Evolutionary conservation across 1,284 basidiomycete species (phyloP).

Genomic region (Moniliophthora roreri): DNA sequence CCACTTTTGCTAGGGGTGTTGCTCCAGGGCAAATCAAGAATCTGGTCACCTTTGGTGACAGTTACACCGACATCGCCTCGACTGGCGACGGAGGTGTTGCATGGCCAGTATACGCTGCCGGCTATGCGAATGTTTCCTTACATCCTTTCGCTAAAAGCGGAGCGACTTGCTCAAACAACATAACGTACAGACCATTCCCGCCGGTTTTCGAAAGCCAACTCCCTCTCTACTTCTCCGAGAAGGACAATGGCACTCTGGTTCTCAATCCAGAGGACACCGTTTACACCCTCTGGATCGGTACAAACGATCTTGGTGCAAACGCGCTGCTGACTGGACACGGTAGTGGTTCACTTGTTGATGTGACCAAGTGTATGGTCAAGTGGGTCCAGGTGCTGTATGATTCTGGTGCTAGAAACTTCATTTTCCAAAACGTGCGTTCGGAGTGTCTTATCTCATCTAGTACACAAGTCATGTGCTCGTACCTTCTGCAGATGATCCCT

Average conservation of each 20-base stretch:
- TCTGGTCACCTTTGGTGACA: slow-evolving; percentile 45
- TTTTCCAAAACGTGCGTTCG: slow-evolving; percentile 41
- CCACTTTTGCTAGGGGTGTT: slow-evolving; percentile 5
- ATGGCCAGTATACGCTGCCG: slow-evolving; percentile 42
- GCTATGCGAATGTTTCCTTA: slow-evolving; percentile 34
- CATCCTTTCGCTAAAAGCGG: slow-evolving; percentile 44
- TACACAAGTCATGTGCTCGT: too few species aligned
- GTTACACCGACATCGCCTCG: slow-evolving; percentile 34
- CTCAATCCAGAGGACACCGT: slow-evolving; percentile 34
- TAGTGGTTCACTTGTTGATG: slow-evolving; percentile 36
- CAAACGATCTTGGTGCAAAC: slow-evolving; percentile 42
- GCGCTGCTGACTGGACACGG: slow-evolving; percentile 37
- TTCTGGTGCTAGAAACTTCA: slow-evolving; percentile 42
- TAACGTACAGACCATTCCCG: slow-evolving; percentile 42
- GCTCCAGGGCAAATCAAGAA: slow-evolving; percentile 28
- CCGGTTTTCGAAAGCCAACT: slow-evolving; percentile 42
- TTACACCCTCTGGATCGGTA: slow-evolving; percentile 47
- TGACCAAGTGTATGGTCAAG: slow-evolving; percentile 40
- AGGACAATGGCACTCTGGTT: slow-evolving; percentile 25
- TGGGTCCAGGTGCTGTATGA: slow-evolving; percentile 44
- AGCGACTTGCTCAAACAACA: slow-evolving; percentile 44
- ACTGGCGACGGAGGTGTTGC: slow-evolving; percentile 19
- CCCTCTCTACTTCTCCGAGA: slow-evolving; percentile 33
- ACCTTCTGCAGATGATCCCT: slow-evolving; percentile 42
- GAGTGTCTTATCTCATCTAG: too few species aligned